These are phyloP conservation scores for Euphorbia schlechtendalii DNA, from an alignment of 441 rosid genomes.

Conservation along the genomic window DNA sequence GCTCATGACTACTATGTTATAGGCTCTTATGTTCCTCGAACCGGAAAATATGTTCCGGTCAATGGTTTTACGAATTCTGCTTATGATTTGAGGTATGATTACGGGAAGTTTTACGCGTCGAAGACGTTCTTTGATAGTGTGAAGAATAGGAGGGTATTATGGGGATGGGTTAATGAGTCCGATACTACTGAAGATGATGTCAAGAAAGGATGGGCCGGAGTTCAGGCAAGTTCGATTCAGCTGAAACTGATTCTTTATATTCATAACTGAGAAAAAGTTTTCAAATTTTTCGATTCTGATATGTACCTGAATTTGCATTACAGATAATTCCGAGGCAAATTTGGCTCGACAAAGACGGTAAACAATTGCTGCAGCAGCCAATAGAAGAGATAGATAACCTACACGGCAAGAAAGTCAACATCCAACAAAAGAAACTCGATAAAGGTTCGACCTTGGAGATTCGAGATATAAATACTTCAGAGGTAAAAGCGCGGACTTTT, in stretches of 20 bases:
- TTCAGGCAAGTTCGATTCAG: slow-evolving; percentile 41
- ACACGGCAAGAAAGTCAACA: slow-evolving; percentile 21
- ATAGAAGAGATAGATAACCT: slow-evolving; percentile 40
- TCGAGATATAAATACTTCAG: slow-evolving; percentile 36
- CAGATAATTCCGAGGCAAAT: slow-evolving; percentile 56
- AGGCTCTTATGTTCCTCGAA: slow-evolving; percentile 44
- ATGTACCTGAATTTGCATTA: slow-evolving; percentile 14
- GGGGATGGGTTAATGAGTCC: slow-evolving; percentile 74
- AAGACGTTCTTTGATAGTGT: slow-evolving; percentile 56
- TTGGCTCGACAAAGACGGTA: slow-evolving; percentile 48
- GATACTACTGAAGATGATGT: slow-evolving; percentile 46
- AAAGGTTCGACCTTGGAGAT: slow-evolving; percentile 35
- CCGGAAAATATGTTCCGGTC: slow-evolving; percentile 45
- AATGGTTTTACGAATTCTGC: slow-evolving; percentile 37
- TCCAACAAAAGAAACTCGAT: slow-evolving; percentile 21
- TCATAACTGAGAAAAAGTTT: neutral
- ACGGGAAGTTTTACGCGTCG: slow-evolving; percentile 68
- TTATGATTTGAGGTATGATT: slow-evolving; percentile 49
- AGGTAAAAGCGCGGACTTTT: too few relatives aligned
- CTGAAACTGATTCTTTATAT: neutral
- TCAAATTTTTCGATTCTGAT: neutral
- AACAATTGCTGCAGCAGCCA: slow-evolving; percentile 60
- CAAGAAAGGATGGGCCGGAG: slow-evolving; percentile 66
- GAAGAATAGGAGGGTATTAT: slow-evolving; percentile 48
- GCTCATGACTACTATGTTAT: slow-evolving; percentile 50